Evolutionary conservation across 176 grass and related monocot genomes (phyloP), one percentile per base, ranked within the genome.

Genomic region (Miscanthus lutarioriparius): DNA sequence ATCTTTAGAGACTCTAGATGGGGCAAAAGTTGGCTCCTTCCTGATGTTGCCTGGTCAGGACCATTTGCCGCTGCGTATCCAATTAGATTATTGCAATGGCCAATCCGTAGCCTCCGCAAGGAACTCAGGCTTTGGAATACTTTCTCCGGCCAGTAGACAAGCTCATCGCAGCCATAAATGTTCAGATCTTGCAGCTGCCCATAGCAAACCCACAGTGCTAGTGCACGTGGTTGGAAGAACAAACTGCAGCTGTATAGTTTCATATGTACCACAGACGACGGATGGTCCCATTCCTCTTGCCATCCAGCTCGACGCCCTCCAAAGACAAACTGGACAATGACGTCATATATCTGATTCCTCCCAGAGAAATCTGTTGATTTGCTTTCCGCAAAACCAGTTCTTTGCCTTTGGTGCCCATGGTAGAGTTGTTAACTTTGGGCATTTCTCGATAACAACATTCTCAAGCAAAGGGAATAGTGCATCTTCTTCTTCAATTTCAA

Each of bases 151-250:
- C 64, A 67, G 64, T 67, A 7, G 2, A 67, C 64, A 67, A 67
- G 30, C 0, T 17, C 28, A 35, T 67, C 6, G 1, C 30, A 67
- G 0, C 14, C 3, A 7, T 0, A 0, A 7, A 67, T 19, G 1
- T 0, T 0, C 6, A 67, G 28, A 35, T 7, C 6, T 36, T 67
- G 30, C 6, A 67, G 28, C 13, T 67, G 28, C 6, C 64, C 64
- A 36, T 0, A 67, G 2, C 64, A 61, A 61, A 7, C 58, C 58
- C 58, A 61, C 17, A 61, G n/a, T 11, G 58, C 4, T 35, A 67
- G 28, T 19, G 64, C 64, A 67, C 28, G 15, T 67, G 30, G 32
- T 19, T 35, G 14, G 6, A 67, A 67, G 28, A 67, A 33, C 3
- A 67, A 35, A 35, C 0, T 19, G 15, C 64, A 35, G 15, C 28